phyloP scores from a whole-genome alignment of 2,329 filamentous ascomycete species.

The Aspergillus hortae region DNA sequence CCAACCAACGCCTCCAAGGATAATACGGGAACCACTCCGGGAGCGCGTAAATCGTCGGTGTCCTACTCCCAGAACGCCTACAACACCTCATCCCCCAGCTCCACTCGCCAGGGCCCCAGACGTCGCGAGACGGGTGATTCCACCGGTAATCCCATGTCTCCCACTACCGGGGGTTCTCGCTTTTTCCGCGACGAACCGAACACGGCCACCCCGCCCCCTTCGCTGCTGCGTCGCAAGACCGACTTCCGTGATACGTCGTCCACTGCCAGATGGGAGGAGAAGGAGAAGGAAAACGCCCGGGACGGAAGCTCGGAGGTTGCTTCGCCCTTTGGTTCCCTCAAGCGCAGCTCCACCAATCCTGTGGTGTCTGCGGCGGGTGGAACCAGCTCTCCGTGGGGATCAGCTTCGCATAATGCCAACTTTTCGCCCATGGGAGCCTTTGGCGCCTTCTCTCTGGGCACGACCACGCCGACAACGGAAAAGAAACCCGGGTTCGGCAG shows the following conservation, averaged over 20 bases:
- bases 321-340: slow-evolving; percentile 53
- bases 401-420: slow-evolving; percentile 58
- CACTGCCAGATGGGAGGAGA: slow-evolving; percentile 46
- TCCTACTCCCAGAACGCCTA: slow-evolving; percentile 65
- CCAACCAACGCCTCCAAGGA: slow-evolving; percentile 64
- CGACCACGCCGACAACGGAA: slow-evolving; percentile 56
- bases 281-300: slow-evolving; percentile 46
- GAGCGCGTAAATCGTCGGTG: slow-evolving; percentile 73
- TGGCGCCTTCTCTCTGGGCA: slow-evolving; percentile 75
- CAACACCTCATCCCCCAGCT: slow-evolving; percentile 69
- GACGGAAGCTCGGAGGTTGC: slow-evolving; percentile 40
- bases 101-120: slow-evolving; percentile 69
- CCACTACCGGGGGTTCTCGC: slow-evolving; percentile 42
- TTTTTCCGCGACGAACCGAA: slow-evolving; percentile 50
- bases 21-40: slow-evolving; percentile 37
- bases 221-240: slow-evolving; percentile 59
- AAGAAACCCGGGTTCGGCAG: slow-evolving; percentile 68
- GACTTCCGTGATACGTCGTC: slow-evolving; percentile 54
- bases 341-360: slow-evolving; percentile 54
- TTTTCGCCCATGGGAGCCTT: slow-evolving; percentile 79
- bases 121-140: slow-evolving; percentile 82
- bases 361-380: slow-evolving; percentile 48
- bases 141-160: slow-evolving; percentile 50
- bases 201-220: slow-evolving; percentile 58
- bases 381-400: slow-evolving; percentile 56